Evolutionary conservation across 2,329 filamentous ascomycete species (phyloP).

Genomic region (Pseudogymnoascus sp.): DNA sequence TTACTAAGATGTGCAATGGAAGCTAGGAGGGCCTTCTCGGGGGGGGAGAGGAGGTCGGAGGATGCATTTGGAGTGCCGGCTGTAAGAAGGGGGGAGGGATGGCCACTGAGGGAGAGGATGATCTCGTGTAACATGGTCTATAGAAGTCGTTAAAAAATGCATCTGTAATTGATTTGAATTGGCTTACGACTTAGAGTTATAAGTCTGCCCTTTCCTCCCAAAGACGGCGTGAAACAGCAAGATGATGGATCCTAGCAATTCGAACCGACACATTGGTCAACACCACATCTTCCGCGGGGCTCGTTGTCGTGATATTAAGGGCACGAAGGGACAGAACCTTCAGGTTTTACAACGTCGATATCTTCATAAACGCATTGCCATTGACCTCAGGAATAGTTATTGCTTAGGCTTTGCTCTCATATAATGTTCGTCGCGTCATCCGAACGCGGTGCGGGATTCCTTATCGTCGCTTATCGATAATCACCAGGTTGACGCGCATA

Average conservation of each 20-base stretch:
- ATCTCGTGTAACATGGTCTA: conserved; percentile 89
- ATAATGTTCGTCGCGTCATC: conserved; percentile 8
- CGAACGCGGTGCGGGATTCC: neutral
- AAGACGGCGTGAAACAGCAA: conserved; percentile 20
- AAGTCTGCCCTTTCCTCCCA: conserved; percentile 8
- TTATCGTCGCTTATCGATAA: conserved; percentile 9
- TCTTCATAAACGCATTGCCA: neutral
- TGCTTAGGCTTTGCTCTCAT: conserved; percentile 1
- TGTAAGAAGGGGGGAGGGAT: conserved; percentile 80
- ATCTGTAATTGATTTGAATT: conserved; percentile 9
- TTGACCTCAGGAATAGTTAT: neutral
- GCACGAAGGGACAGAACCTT: neutral
- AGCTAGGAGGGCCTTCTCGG: conserved; percentile 74
- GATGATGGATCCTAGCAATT: conserved; percentile 26
- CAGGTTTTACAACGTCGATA: neutral
- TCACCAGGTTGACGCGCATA: conserved; percentile 3
- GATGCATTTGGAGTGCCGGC: conserved; percentile 35
- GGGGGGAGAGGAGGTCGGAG: conserved; percentile 55
- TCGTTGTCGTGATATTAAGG: neutral
- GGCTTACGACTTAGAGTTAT: conserved; percentile 10
- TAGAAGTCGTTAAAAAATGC: conserved; percentile 10
- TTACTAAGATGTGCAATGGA: conserved; percentile 70
- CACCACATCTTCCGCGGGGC: neutral
- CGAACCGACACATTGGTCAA: conserved; percentile 27
- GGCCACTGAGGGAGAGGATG: conserved; percentile 88